Percentiles rank a stretch among this genome's conserved stretches.
These are phyloP conservation scores for Arachnomyces sp. DNA, from an alignment of 2,329 filamentous ascomycete genomes.

Conservation along the genomic window DNA sequence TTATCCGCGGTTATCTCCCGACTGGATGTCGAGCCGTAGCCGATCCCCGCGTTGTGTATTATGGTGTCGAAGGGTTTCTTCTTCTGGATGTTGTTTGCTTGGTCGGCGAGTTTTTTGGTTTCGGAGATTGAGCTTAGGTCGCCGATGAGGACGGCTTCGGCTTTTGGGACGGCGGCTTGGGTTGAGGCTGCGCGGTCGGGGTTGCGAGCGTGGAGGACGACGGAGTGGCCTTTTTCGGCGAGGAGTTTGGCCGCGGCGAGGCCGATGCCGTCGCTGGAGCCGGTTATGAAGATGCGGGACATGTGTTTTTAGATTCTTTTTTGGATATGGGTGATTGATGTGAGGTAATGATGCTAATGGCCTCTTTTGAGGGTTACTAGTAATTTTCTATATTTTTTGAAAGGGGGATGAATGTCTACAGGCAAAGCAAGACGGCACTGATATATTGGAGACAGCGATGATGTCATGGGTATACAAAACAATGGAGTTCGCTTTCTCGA, in stretches of 20 bases:
- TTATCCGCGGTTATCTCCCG: conserved; percentile 38
- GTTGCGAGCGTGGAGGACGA: conserved; percentile 51
- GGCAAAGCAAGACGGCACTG: no score
- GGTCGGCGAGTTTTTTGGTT: conserved; percentile 43
- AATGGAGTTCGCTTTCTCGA: no score
- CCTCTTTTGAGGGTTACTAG: no score
- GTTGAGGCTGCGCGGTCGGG: conserved; percentile 45
- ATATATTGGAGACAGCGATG: no score
- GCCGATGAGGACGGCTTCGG: conserved; percentile 43
- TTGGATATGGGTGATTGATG: no score
- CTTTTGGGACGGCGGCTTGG: conserved; percentile 39
- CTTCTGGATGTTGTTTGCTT: conserved; percentile 35
- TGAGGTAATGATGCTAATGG: no score
- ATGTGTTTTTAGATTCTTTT: no score
- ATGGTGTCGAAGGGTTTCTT: conserved; percentile 44
- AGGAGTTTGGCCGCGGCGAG: conserved; percentile 44
- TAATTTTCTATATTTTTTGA: no score
- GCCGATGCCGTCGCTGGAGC: conserved; percentile 51
- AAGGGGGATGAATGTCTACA: no score
- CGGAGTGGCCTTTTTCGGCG: conserved; percentile 44
- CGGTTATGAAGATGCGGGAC: conserved; percentile 46
- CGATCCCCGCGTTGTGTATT: conserved; percentile 51
- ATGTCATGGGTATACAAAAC: no score
- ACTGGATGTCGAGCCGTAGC: conserved; percentile 26
- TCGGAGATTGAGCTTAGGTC: conserved; percentile 46